Evolutionary conservation across 2,329 filamentous ascomycete genomes (phyloP).

Genomic region (Mariannaea elegans): DNA sequence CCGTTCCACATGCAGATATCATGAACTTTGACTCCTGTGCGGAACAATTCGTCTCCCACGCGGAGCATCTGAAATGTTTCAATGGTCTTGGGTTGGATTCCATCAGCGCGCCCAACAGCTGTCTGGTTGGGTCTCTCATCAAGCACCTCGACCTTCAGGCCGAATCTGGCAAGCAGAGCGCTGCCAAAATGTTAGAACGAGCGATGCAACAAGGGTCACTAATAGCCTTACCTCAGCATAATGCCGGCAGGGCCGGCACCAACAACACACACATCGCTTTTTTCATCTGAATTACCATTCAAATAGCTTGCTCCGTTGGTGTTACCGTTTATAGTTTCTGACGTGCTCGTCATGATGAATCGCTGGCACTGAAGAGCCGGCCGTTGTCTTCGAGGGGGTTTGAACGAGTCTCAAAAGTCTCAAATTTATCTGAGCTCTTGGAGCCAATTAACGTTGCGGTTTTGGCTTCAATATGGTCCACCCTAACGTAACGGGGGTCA

Average conservation of each 20-base stretch:
- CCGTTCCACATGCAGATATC: constrained; percentile 78
- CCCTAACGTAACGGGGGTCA: not conserved
- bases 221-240: constrained; percentile 52
- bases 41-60: constrained; percentile 70
- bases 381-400: not conserved
- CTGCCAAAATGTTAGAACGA: not conserved
- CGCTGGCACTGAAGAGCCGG: not conserved
- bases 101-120: constrained; percentile 73
- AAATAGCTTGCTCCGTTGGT: constrained; percentile 16
- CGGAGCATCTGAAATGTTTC: constrained; percentile 78
- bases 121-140: constrained; percentile 75
- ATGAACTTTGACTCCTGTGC: constrained; percentile 73
- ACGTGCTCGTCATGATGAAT: constrained; percentile 15
- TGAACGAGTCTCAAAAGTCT: not conserved
- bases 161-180: constrained; percentile 45
- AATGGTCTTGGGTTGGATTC: constrained; percentile 79
- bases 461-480: not conserved
- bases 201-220: not conserved
- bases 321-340: constrained; percentile 12
- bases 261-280: constrained; percentile 58
- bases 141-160: constrained; percentile 69
- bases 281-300: constrained; percentile 16
- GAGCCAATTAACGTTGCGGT: not conserved
- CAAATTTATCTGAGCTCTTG: not conserved
- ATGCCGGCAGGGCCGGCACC: constrained; percentile 64